phyloP scores from a whole-genome alignment of 1,284 basidiomycete genomes.

The Grifola frondosa region DNA sequence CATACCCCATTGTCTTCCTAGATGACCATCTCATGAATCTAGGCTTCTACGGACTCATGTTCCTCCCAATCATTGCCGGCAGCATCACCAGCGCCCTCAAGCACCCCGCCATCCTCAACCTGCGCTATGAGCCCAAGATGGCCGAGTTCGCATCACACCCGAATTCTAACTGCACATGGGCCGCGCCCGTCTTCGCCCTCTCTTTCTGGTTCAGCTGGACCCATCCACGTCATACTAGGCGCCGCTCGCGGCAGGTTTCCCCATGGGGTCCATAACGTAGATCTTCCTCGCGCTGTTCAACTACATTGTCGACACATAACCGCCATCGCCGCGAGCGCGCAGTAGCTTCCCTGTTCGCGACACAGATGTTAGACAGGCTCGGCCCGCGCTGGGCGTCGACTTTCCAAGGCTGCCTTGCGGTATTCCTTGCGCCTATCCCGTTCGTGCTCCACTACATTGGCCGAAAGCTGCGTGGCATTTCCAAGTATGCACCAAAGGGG shows the following conservation, averaged over 20 bases:
- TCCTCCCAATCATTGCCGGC: slow-evolving; percentile 47
- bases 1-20: slow-evolving; percentile 35
- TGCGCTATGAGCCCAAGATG: slow-evolving; percentile 30
- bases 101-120: slow-evolving; percentile 34
- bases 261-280: slow-evolving; percentile 31
- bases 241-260: slow-evolving; percentile 29
- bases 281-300: slow-evolving; percentile 37
- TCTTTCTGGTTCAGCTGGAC: slow-evolving; percentile 50
- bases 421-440: slow-evolving; percentile 35
- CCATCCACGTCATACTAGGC: slow-evolving; percentile 34
- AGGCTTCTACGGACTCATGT: slow-evolving; percentile 43
- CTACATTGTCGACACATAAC: slow-evolving; percentile 41
- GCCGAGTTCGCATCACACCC: slow-evolving; percentile 37
- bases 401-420: slow-evolving; percentile 32
- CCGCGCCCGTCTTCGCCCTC: slow-evolving; percentile 42
- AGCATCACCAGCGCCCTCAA: slow-evolving; percentile 21
- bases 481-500: too few relatives aligned
- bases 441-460: too few relatives aligned
- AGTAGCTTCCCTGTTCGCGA: slow-evolving; percentile 38
- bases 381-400: slow-evolving; percentile 36
- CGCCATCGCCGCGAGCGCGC: slow-evolving; percentile 38
- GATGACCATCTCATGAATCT: slow-evolving; percentile 37
- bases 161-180: slow-evolving; percentile 41
- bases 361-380: slow-evolving; percentile 36
- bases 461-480: too few relatives aligned